Evolutionary conservation across 106 monocot species (phyloP).

Genomic region (Allium sativum): DNA sequence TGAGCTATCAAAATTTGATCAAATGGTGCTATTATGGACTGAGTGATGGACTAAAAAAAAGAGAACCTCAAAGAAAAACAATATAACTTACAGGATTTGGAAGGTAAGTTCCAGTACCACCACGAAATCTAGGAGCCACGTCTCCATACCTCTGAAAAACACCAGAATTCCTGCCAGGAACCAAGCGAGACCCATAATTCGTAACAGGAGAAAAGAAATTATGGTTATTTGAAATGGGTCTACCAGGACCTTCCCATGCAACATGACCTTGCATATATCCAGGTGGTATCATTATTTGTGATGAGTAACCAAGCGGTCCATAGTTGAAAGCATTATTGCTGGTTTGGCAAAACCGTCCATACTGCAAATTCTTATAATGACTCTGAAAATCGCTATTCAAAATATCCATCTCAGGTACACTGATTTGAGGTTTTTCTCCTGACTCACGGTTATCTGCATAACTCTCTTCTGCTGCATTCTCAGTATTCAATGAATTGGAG

Average conservation of each 20-base stretch:
- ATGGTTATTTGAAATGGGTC: conserved; percentile 38
- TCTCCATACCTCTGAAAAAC: conserved; percentile 45
- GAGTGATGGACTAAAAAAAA: too few relatives aligned
- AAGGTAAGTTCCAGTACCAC: conserved; percentile 88
- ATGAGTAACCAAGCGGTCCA: conserved; percentile 22
- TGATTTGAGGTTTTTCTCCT: conserved; percentile 24
- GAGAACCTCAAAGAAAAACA: too few relatives aligned
- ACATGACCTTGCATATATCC: conserved; percentile 41
- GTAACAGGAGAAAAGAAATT: conserved; percentile 34
- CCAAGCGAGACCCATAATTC: conserved; percentile 36
- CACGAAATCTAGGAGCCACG: conserved; percentile 54
- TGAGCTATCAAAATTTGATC: too few relatives aligned
- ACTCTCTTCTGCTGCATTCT: conserved; percentile 24
- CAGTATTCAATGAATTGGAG: conserved; percentile 27
- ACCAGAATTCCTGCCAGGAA: conserved; percentile 44
- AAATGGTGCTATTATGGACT: too few relatives aligned
- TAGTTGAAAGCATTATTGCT: conserved; percentile 17
- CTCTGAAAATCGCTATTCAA: conserved; percentile 59
- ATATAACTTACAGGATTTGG: conserved; percentile 65
- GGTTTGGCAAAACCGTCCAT: conserved; percentile 54
- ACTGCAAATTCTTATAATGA: conserved; percentile 63
- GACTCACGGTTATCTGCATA: conserved; percentile 20
- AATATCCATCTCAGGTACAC: conserved; percentile 27
- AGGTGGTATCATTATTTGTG: conserved; percentile 31
- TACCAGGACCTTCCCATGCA: conserved; percentile 54